Base-by-base conservation (phyloP, 768 basidiomycete species). In the Amylocystis lapponica region DNA sequence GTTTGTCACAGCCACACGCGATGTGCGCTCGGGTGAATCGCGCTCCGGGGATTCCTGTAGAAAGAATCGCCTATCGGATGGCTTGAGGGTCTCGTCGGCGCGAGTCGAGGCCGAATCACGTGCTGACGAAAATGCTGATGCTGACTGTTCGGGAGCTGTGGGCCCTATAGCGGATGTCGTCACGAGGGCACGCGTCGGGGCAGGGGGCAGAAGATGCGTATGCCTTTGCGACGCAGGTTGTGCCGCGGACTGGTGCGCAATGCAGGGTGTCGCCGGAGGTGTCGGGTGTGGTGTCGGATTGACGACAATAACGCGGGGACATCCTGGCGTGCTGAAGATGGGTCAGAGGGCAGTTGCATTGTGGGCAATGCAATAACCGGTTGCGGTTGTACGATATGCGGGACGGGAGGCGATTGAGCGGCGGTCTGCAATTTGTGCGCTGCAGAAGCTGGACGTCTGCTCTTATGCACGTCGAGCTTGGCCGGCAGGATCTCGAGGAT, bases 251-350 rank as follows among this genome's bases (percentile, higher is more conserved):
- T 38, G 37, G 57, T 56, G 20, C 45, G 57, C 13, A 26, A 48
- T 47, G 20, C 57, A 57, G 41, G 83, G 86, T 1, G 84, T 85
- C 2, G 79, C 73, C 3, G 86, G 87, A 6, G 87, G 86, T 1
- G 87, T 89, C 1, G 81, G 83, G 50, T 81, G 82, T 3, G 85
- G 86, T 0, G 86, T 87, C 14, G 86, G 83, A 51, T 83, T 79
- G 8, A 87, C 78, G 17, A 89, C 72, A 13, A 86, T 73, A 5
- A 89, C 71, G 21, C 72, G 69, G 12, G 81, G 81, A 25, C 75
- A 67, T 62, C 48, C 46, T 52, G 21, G 44, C 32, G 55, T 50
- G 41, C 49, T 52, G 29, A 49, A 16, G 61, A 40, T 19, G 55
- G 44, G 29, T 54, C 49, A 39, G 48, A 51, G 29, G 61, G 61